Base-by-base conservation (phyloP, 1,284 basidiomycete species). In the Mycosarcoma maydis region DNA sequence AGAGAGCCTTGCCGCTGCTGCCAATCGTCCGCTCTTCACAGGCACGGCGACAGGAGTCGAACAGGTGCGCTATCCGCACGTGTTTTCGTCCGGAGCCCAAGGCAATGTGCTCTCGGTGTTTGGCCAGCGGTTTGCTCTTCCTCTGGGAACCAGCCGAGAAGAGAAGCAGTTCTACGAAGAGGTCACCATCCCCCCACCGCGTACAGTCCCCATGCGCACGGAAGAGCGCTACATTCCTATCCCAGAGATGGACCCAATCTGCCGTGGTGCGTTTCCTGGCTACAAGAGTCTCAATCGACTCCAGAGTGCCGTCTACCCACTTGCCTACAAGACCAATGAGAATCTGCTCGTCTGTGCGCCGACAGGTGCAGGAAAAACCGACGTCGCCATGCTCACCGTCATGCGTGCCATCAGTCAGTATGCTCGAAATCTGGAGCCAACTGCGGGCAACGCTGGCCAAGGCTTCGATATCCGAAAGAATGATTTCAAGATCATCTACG, bases 401-500 rank as follows among this genome's bases (percentile, higher is more conserved):
- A 86, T 98, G 47, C 90, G 94, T 20, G 91, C 94, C 19, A 85
- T 98, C 47, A 85, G 89, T 52, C 92, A 91, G 75, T 87, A 92
- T 81, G 85, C 88, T 79, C 81, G 85, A n/a, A 85, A 87, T 13
- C 90, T 94, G 62, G 83, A 88, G 62, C 85, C 86, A 37, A 86
- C 92, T 62, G 84, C 87, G 4, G 61, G 54, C 8, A 51, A 49
- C 11, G 61, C 57, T 2, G 61, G 38, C 1, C 57, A 64, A n/a
- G 67, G 68, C 20, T 76, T 79, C 39, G 67, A 71, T 29, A 77
- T 81, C 38, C 55, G 50, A 38, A 56, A 53, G 23, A 64, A 76
- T 44, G 77, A 82, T 27, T 98, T 98, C 86, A 98, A 99, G 83
- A 89, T 99, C 58, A 93, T 99, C 53, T 99, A 99, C 77, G 96